Base-by-base conservation (phyloP, 148 eudicot genomes). In the Rhododendron ferrugineum region DNA sequence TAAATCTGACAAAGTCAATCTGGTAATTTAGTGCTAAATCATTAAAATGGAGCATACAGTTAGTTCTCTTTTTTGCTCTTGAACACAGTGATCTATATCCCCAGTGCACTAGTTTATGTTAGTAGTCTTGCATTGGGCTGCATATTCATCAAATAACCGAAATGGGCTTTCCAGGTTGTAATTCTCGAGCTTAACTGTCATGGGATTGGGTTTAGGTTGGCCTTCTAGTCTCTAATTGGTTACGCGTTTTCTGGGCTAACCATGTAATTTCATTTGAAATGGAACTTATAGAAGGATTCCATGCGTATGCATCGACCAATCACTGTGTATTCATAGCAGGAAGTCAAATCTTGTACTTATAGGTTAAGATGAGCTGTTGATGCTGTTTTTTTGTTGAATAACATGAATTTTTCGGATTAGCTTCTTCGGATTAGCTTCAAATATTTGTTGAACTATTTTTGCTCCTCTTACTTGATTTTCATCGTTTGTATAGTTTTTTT, bases 1-100 rank as follows among this genome's bases (percentile, higher is more conserved):
- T 70, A 96, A 95, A 90, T 40, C 89, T 8, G 94, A 94, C 16
- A 96, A 96, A 94, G 92, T 94, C 75, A 93, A 93, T 82, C 95
- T 96, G 96, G 99, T 96, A 93, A 89, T 46, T 84, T 62, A 66
- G 47, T 52, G 58, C 49, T 79, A 72, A 79, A 28, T 75, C 85
- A 73, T 81, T 22, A 16, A 44, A 82, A 50, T 32, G 14, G 20
- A 70, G 60, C 9, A 40, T 75, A 44, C 54, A 14, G 54, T 40
- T 40, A 40, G 22, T 44, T 34, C 11, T 32, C 16, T 32, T 56
- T 11, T 36, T 62, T 64, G 15, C 36, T 66, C 84, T 66, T 82
- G 42, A 62, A 40, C 54, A 58, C 8, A 62, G 84, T 44, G 46
- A 34, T 82, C 77, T 28, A 4, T 66, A 14, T 13, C 40, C n/a